A percentile compares a stretch with the other conserved stretches of the same genome.
Evolutionary conservation across 805 yeast species (phyloP).

Genomic region (Pichia kluyveri): DNA sequence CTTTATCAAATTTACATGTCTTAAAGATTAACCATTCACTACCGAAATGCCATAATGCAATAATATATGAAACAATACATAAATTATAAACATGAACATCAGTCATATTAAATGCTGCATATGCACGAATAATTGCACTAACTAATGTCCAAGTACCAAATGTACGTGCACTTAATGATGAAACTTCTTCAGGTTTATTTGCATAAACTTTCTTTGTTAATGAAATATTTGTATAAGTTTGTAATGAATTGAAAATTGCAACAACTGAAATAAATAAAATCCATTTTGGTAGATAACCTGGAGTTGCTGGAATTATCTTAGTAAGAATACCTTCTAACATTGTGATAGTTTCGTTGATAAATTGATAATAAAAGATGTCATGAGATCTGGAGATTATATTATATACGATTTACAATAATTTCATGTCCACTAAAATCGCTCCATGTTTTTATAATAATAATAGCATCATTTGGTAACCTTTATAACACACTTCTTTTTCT

Average conservation of each 20-base stretch:
- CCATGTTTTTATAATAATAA: too few relatives aligned
- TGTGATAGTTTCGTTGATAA: too few relatives aligned
- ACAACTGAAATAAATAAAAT: slow-evolving; percentile 73
- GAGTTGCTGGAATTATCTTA: slow-evolving; percentile 31
- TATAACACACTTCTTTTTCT: too few relatives aligned
- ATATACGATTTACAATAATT: too few relatives aligned
- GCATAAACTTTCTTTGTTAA: slow-evolving; percentile 78
- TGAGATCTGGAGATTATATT: too few relatives aligned
- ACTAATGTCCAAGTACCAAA: slow-evolving; percentile 97
- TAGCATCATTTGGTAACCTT: too few relatives aligned
- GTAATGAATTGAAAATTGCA: slow-evolving; percentile 85
- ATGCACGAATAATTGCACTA: slow-evolving; percentile 74
- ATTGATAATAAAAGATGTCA: too few relatives aligned
- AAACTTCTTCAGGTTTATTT: slow-evolving; percentile 48
- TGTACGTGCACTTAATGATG: slow-evolving; percentile 77
- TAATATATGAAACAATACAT: slow-evolving; percentile 67
- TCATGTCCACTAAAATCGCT: too few relatives aligned
- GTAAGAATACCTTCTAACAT: slow-evolving; percentile 11
- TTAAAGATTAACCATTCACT: slow-evolving; percentile 73
- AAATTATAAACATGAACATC: slow-evolving; percentile 68
- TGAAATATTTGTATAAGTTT: slow-evolving; percentile 64
- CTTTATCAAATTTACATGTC: slow-evolving; percentile 80
- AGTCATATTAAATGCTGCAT: slow-evolving; percentile 72
- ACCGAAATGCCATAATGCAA: slow-evolving; percentile 80
- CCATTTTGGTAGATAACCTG: slow-evolving; percentile 71